Evolutionary conservation across 306 rosid genomes (phyloP), one percentile per base, ranked within the genome.

Genomic region (Rosa chinensis): DNA sequence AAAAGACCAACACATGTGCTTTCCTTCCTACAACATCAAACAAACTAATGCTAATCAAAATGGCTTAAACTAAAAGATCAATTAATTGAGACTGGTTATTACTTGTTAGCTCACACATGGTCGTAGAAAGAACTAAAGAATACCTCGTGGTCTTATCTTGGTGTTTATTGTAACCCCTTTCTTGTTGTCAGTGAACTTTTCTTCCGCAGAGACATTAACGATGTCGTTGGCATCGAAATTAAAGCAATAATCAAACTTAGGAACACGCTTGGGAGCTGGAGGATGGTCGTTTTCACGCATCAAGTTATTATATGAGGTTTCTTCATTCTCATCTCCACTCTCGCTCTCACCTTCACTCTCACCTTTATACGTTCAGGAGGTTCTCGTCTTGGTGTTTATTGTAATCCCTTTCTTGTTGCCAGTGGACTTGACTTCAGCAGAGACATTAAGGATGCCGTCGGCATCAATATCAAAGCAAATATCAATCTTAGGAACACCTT

Each of bases 321-420:
- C 6, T 52, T 52, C 21, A 17, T n/a, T 52, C 20, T 16, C 58
- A 52, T 1, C 58, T 16, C 5, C 58, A 25, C 28, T 0, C 28
- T 25, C 59, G 5, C n/a, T 18, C 59, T 6, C 28, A 25, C 28
- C 28, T 25, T 25, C 28, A 25, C 28, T 25, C 28, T 6, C 59
- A 53, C 21, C 59, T 53, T 6, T 53, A 17, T 53, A 17, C 17
- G 59, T 17, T 17, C 21, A 1, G 21, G 23, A 53, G 21, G 21
- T 52, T 53, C 23, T 53, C 3, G 3, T 32, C 21, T 17, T 53
- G 8, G 23, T 53, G 59, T 53, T 18, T 53, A 53, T 53, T 17
- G 59, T 53, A 53, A 53, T 53, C 59, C 59, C 59, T 53, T 53
- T 53, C 59, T 53, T 53, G 59, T 53, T 53, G 23, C 59, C 59